phyloP scores from a whole-genome alignment of 345 rosid genomes.

The Crucihimalaya himalaica region DNA sequence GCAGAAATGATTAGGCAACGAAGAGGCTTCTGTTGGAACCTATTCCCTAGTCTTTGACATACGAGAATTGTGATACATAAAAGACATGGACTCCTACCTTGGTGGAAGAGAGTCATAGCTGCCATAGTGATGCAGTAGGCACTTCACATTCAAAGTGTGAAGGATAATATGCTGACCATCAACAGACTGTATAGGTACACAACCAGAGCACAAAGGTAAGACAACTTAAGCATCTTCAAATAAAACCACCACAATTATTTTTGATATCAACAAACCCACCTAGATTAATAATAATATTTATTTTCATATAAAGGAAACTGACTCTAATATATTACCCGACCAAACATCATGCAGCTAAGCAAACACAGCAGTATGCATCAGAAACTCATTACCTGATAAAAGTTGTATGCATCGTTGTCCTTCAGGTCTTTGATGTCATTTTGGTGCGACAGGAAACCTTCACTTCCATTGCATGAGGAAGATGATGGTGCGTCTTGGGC shows the following conservation, averaged over 20 bases:
- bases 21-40: constrained; percentile 1
- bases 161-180: constrained; percentile 95
- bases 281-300: not conserved
- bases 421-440: constrained; percentile 48
- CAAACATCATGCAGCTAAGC: constrained; percentile 15
- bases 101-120: constrained; percentile 72
- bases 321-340: not conserved
- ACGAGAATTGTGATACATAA: not conserved
- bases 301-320: not conserved
- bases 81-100: constrained; percentile 30
- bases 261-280: not conserved
- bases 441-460: constrained; percentile 36
- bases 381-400: constrained; percentile 74
- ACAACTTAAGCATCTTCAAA: not conserved
- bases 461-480: constrained; percentile 51
- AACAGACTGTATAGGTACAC: constrained; percentile 59
- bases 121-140: constrained; percentile 88
- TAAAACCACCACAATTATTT: not conserved
- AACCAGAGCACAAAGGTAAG: constrained; percentile 22
- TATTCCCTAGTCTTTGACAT: not conserved
- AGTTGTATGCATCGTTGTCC: constrained; percentile 63
- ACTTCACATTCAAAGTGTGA: constrained; percentile 81
- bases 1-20: not conserved
- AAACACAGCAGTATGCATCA: constrained; percentile 6
- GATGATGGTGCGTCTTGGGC: constrained; percentile 42